A percentile compares a stretch with the other conserved stretches of the same genome.
These are phyloP conservation scores for Ophiocordyceps camponoti-rufipedis DNA, from an alignment of 2,329 filamentous ascomycete species.

Conservation along the genomic window DNA sequence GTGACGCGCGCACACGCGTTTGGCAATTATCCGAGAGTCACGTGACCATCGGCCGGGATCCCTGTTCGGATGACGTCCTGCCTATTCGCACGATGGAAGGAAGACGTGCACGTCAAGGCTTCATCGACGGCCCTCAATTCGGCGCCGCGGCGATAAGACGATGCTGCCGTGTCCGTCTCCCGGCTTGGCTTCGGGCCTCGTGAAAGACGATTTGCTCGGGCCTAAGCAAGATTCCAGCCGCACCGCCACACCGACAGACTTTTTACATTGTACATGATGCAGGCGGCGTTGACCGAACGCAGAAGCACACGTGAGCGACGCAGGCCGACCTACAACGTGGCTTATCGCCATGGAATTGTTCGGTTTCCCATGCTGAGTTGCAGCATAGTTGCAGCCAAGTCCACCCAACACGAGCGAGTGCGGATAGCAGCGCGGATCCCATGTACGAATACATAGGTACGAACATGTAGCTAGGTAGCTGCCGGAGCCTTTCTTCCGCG, in stretches of 20 bases:
- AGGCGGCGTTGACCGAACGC: too few relatives aligned
- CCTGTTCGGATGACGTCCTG: too few relatives aligned
- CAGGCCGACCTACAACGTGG: too few relatives aligned
- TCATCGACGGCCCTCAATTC: background rate
- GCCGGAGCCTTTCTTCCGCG: background rate
- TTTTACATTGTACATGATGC: too few relatives aligned
- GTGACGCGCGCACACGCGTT: background rate
- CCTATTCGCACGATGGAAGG: background rate
- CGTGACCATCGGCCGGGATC: background rate
- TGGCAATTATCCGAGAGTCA: background rate
- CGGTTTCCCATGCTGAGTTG: background rate
- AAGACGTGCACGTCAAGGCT: background rate
- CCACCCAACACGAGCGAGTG: background rate
- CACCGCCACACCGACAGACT: background rate
- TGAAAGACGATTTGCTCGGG: background rate
- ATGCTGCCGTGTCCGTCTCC: background rate
- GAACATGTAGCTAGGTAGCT: too few relatives aligned
- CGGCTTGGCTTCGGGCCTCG: background rate
- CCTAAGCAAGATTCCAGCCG: background rate
- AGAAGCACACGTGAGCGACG: too few relatives aligned
- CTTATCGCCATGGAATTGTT: background rate
- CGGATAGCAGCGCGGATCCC: background rate
- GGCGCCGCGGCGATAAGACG: background rate
- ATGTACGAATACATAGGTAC: background rate
- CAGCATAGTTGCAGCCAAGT: background rate